Conservation (phyloP, 805 yeast genomes). For the Ogataea pilisensis region DNA sequence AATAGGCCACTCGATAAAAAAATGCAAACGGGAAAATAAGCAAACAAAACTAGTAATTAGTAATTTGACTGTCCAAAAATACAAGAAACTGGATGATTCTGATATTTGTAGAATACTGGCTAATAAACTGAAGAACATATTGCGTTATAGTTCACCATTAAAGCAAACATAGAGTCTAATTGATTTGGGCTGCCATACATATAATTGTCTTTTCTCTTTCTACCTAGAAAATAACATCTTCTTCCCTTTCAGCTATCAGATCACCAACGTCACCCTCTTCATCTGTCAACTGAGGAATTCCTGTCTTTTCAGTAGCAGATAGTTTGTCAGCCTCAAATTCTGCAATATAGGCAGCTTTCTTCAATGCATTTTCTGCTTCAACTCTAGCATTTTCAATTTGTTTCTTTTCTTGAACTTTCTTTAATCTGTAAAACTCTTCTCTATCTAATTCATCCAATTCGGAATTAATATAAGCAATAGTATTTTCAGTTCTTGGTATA, state of each 20-base stretch:
- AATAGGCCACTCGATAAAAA: too few relatives aligned
- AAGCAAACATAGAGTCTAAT: too few relatives aligned
- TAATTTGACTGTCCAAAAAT: too few relatives aligned
- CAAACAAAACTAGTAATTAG: too few relatives aligned
- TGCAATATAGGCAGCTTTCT: constrained; percentile 21
- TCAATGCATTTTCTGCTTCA: constrained; percentile 48
- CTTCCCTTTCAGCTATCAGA: constrained; percentile 33
- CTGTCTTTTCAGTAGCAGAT: constrained; percentile 12
- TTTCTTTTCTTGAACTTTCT: constrained; percentile 94
- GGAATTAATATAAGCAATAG: constrained; percentile 85
- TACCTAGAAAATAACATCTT: constrained; percentile 36
- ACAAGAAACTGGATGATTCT: too few relatives aligned
- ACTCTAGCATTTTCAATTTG: constrained; percentile 69
- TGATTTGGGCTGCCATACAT: background rate
- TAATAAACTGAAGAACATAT: too few relatives aligned
- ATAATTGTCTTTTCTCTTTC: background rate
- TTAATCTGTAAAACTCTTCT: constrained; percentile 95
- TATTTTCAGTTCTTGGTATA: constrained; percentile 96
- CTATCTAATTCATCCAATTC: constrained; percentile 97
- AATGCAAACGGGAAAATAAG: too few relatives aligned
- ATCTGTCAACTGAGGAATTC: constrained; percentile 21
- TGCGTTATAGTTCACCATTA: too few relatives aligned
- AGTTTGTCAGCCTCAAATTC: constrained; percentile 19
- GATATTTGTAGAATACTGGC: too few relatives aligned
- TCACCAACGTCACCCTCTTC: constrained; percentile 14